These are phyloP conservation scores for Spiromastix sp. DNA, from an alignment of 2,329 filamentous ascomycete genomes.

Conservation along the genomic window DNA sequence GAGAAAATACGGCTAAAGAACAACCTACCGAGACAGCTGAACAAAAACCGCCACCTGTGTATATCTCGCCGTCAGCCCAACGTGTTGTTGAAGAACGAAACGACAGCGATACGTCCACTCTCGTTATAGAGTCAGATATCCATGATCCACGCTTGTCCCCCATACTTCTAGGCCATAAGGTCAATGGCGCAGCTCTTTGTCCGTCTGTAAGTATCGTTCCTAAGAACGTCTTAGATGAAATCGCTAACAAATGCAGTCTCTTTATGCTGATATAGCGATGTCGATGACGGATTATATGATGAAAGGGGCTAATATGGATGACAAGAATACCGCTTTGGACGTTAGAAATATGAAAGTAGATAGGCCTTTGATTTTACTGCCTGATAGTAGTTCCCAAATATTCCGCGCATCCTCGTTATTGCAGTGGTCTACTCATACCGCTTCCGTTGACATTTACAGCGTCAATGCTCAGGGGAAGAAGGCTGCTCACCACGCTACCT, in stretches of 20 bases:
- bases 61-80: conserved; percentile 4
- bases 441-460: conserved; percentile 5
- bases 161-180: conserved; percentile 7
- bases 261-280: conserved; percentile 10
- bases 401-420: conserved; percentile 4
- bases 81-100: conserved; percentile 4
- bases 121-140: conserved; percentile 8
- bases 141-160: conserved; percentile 3
- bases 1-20: not conserved
- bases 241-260: conserved; percentile 4
- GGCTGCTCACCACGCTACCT: conserved; percentile 2
- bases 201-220: conserved; percentile 5
- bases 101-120: conserved; percentile 3
- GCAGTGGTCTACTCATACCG: conserved; percentile 3
- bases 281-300: conserved; percentile 7
- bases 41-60: not conserved
- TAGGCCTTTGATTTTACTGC: conserved; percentile 6
- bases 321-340: conserved; percentile 3
- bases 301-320: not conserved
- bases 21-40: not conserved
- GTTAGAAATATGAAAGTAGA: conserved; percentile 6
- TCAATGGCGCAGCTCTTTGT: conserved; percentile 8
- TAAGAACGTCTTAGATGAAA: not conserved
- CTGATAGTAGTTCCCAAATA: conserved; percentile 1
- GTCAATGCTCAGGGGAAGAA: conserved; percentile 3